A percentile compares a stretch with the other conserved stretches of the same genome.
Conservation (phyloP, 768 basidiomycete genomes). For the Lentinula guzmanii region DNA sequence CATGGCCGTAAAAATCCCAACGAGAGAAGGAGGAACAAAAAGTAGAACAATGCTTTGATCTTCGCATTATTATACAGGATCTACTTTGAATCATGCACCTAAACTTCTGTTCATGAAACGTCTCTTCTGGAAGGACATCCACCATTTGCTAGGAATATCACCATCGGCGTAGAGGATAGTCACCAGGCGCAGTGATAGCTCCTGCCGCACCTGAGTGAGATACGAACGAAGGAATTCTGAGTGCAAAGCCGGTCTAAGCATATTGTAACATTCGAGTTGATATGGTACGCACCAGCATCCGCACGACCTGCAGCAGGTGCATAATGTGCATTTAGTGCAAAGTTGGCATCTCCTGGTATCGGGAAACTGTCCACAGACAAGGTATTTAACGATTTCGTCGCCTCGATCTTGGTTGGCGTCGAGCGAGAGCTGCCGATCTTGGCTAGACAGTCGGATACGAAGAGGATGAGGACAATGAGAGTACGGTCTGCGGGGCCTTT, state of each 20-base stretch:
- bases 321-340: conserved; percentile 90
- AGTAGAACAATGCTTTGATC: conserved; percentile 16
- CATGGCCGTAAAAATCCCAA: conserved; percentile 90
- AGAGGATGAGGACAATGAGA: conserved; percentile 95
- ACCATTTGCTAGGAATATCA: conserved; percentile 97
- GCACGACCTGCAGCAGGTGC: conserved; percentile 67
- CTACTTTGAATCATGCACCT: conserved; percentile 40
- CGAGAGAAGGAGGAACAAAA: conserved; percentile 60
- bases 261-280: not conserved
- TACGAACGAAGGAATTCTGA: conserved; percentile 88
- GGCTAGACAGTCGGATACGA: conserved; percentile 93
- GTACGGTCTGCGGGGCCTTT: conserved; percentile 95
- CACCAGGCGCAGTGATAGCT: conserved; percentile 79
- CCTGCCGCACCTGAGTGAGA: conserved; percentile 89
- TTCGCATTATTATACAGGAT: conserved; percentile 11
- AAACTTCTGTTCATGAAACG: conserved; percentile 92
- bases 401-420: conserved; percentile 74
- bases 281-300: conserved; percentile 63
- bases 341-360: conserved; percentile 93
- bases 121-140: conserved; percentile 99
- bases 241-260: not conserved
- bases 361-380: conserved; percentile 91
- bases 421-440: conserved; percentile 75
- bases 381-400: conserved; percentile 82
- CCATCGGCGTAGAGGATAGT: conserved; percentile 91